A percentile compares a stretch with the other conserved stretches of the same genome.
These are phyloP conservation scores for Lentithecium fluviatile DNA, from an alignment of 495 filamentous ascomycete genomes.

Conservation along the genomic window DNA sequence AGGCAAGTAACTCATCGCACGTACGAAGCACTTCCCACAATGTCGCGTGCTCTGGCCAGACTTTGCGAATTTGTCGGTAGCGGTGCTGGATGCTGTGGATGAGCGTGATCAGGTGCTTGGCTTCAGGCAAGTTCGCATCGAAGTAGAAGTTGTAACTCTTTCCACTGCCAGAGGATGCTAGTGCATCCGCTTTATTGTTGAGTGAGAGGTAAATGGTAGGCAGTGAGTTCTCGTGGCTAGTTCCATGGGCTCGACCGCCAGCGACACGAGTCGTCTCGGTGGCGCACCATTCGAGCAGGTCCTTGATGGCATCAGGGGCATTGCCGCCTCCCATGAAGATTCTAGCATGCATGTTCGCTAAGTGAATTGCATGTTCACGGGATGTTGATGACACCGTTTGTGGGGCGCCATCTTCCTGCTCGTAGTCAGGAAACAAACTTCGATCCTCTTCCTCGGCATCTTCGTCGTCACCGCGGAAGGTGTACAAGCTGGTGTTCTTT, in stretches of 20 bases:
- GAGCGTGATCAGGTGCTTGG: conserved; percentile 64
- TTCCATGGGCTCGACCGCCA: conserved; percentile 12
- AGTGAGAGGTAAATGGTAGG: conserved; percentile 47
- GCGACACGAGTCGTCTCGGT: conserved; percentile 13
- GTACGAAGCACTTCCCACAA: conserved; percentile 71
- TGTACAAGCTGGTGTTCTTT: conserved; percentile 71
- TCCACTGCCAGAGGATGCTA: conserved; percentile 46
- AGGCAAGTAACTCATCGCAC: conserved; percentile 69
- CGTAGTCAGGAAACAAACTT: conserved; percentile 77
- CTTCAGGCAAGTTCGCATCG: conserved; percentile 71
- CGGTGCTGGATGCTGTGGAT: conserved; percentile 64
- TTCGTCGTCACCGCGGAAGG: conserved; percentile 72
- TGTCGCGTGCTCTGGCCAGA: conserved; percentile 72
- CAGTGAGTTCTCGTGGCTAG: conserved; percentile 45
- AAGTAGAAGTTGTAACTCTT: conserved; percentile 83
- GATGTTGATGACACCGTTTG: conserved; percentile 40
- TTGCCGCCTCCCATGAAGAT: conserved; percentile 44
- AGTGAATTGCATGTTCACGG: conserved; percentile 48
- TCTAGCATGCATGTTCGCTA: conserved; percentile 55
- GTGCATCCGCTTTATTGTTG: conserved; percentile 54
- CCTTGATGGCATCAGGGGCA: conserved; percentile 17
- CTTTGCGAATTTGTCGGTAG: conserved; percentile 65
- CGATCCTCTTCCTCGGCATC: conserved; percentile 77
- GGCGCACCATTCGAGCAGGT: conserved; percentile 29
- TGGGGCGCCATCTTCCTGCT: conserved; percentile 45